Evolutionary conservation across 306 rosid genomes (phyloP), one percentile per base, ranked within the genome.

Genomic region (Hippophae tibetana): DNA sequence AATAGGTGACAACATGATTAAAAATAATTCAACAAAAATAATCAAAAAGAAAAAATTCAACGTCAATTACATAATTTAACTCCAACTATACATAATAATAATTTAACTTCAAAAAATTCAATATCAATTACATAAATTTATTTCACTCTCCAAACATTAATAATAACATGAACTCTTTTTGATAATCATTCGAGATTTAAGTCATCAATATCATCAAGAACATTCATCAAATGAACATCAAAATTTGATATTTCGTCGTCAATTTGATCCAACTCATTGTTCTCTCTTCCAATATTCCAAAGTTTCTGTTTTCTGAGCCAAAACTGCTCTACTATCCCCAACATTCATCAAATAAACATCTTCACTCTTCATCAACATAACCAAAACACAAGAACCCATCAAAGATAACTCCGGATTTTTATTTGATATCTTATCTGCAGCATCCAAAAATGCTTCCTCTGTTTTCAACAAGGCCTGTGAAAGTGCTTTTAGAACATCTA

Each of bases 361-460:
- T 60, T 90, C 81, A 2, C 84, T 94, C 65, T 77, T 85, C 92
- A 90, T 87, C 64, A 90, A 43, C 96, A 87, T 83, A 7, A 90
- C 92, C 79, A 87, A 69, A 64, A 85, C 95, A 78, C 97, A 90
- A 40, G 97, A 90, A 51, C 97, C 95, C 89, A 90, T 87, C 59
- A 90, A 69, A 50, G 95, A 95, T 42, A 90, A 57, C 76, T 77
- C 97, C 9, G 96, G 89, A 74, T 74, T 81, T 10, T 69, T 53
- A 6, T 23, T 57, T 6, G 78, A 74, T 83, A 69, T 79, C 49
- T 81, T 75, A 53, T 86, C 89, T 3, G 74, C 62, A 55, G 5
- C 62, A 52, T 70, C 79, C 65, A 85, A 45, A 74, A 69, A 90
- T 9, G 79, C 68, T 3, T 83, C 87, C 69, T 87, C 94, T 23